phyloP scores from a whole-genome alignment of 1,284 basidiomycete species.

The Tilletia setariae region DNA sequence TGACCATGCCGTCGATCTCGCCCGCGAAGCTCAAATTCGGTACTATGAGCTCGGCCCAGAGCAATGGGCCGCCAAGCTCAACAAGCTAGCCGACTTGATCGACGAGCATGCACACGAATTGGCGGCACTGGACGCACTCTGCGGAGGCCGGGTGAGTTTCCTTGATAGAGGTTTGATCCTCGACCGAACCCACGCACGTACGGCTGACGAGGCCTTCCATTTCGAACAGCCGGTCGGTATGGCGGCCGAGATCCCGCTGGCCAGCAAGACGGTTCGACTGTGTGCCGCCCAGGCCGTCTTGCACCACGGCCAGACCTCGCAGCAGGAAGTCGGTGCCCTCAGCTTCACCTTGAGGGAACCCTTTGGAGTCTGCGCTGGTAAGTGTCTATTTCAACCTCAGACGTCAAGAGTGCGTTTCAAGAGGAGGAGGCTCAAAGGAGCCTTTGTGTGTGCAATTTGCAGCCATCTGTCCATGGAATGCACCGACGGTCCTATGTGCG shows the following conservation, averaged over 20 bases:
- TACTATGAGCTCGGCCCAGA: constrained; percentile 4
- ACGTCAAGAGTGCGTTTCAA: too few species aligned
- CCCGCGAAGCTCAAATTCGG: background rate
- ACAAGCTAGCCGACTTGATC: constrained; percentile 9
- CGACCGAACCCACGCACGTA: too few species aligned
- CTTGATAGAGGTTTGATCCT: too few species aligned
- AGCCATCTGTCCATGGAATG: constrained; percentile 12
- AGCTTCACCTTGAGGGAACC: constrained; percentile 6
- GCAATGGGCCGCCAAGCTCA: constrained; percentile 8
- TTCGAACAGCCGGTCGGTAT: background rate
- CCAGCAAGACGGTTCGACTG: background rate
- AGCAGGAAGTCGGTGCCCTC: background rate
- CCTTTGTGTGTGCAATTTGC: too few species aligned
- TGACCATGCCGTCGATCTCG: background rate
- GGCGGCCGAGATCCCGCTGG: background rate
- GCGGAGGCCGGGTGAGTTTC: background rate
- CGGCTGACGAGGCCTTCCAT: background rate
- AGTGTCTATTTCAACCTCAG: background rate
- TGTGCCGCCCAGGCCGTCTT: background rate
- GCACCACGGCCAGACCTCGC: background rate
- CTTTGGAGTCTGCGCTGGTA: background rate
- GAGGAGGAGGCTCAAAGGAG: too few species aligned
- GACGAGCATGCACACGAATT: constrained; percentile 8
- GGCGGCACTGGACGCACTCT: background rate
- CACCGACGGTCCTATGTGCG: background rate